phyloP scores from a whole-genome alignment of 345 rosid genomes.

The Tarenaya hassleriana region DNA sequence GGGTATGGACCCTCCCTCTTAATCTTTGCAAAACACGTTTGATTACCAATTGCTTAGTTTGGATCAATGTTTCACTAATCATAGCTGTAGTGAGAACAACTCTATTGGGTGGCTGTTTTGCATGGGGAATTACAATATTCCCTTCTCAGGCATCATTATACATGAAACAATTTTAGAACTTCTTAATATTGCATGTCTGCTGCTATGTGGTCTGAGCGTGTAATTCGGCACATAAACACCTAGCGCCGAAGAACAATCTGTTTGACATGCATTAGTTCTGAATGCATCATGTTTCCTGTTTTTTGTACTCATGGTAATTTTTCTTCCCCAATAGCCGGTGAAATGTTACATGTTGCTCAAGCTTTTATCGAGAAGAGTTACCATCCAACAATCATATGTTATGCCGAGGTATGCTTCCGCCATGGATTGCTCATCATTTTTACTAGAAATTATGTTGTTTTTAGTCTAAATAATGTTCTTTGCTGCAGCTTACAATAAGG shows the following conservation, averaged over 20 bases:
- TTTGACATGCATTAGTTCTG: not conserved
- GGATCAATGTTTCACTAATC: not conserved
- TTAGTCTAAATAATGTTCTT: conserved; percentile 4
- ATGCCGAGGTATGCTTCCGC: conserved; percentile 58
- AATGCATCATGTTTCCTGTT: not conserved
- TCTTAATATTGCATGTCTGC: too few species aligned
- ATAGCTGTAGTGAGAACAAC: too few species aligned
- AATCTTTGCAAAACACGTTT: not conserved
- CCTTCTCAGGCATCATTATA: too few species aligned
- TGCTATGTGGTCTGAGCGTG: not conserved
- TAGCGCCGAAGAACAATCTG: not conserved
- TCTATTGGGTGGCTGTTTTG: too few species aligned
- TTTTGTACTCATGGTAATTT: not conserved
- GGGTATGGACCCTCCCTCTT: conserved; percentile 38
- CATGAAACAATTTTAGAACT: too few species aligned
- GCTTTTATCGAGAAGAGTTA: conserved; percentile 80
- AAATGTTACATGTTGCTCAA: conserved; percentile 97
- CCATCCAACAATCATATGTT: conserved; percentile 92
- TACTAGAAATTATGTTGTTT: conserved; percentile 2
- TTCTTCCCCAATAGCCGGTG: conserved; percentile 67
- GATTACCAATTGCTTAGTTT: not conserved
- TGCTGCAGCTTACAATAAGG: conserved; percentile 78
- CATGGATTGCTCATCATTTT: not conserved
- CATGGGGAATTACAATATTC: too few species aligned
- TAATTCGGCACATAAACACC: not conserved